Evolutionary conservation across 2,329 filamentous ascomycete genomes (phyloP), one percentile per base, ranked within the genome.

Genomic region (Tolypocladium amazonense): DNA sequence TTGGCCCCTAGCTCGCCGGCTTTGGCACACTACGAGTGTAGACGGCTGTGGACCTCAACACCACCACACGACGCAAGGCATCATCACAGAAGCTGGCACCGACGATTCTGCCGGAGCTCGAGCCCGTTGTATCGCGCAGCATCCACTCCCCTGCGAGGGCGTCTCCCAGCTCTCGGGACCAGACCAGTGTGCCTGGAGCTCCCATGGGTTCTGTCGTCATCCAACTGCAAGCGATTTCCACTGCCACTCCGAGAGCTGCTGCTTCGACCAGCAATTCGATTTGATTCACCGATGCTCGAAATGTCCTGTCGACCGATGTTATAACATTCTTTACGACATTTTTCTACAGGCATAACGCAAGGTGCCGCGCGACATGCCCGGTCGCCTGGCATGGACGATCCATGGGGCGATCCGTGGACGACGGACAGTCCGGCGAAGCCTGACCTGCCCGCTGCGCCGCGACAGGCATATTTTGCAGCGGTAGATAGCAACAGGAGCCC

Each of bases 381-480:
- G 64, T 66, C 67, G 69, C 65, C 64, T 70, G 73, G 68, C 64
- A 85, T 85, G 82, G 82, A 85, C 70, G 81, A 85, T 81, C 82
- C 82, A 67, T 85, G 82, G 82, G 80, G 79, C 72, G 84, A 81
- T 66, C 82, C 82, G 72, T 85, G 82, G 82, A 77, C 79, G 61
- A 75, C 75, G 61, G 69, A 71, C 57, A 62, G 67, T 60, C 66
- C 70, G 18, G 73, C 68, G 71, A 80, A 66, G 63, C 69, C 67
- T 67, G 68, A 73, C 61, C 65, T 73, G 33, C 70, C 71, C 7
- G 61, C 68, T 59, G 69, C 70, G 61, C 73, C 71, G 47, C 66
- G 70, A 39, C 67, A 59, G 59, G 71, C 69, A 37, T 70, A 73
- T 56, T 68, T 73, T 35, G 65, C 70, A 2, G 57, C 64, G 57